Percentiles rank a stretch among this genome's conserved stretches.
phyloP scores from a whole-genome alignment of 352 stramenopile genomes.

The Pythium utonaiense region DNA sequence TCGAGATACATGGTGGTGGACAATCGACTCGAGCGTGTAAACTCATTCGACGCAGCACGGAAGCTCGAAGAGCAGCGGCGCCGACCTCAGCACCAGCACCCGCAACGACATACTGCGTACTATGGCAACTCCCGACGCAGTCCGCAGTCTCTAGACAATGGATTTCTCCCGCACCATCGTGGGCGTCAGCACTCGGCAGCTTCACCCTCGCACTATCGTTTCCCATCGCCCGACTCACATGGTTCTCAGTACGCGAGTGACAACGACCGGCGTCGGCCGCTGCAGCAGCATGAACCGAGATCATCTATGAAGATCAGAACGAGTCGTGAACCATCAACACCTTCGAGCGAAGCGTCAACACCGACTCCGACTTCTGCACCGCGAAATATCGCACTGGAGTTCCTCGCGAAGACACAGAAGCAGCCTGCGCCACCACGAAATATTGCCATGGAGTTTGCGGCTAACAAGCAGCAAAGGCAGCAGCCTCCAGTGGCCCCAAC shows the following conservation, averaged over 20 bases:
- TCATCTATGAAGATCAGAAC: neutral
- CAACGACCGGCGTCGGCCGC: conserved; percentile 1
- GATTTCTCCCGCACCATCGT: conserved; percentile 22
- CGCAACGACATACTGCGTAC: conserved; percentile 1
- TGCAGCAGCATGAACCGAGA: neutral
- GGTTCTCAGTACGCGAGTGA: conserved; percentile 6
- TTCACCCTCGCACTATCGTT: conserved; percentile 21
- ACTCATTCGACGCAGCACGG: conserved; percentile 20
- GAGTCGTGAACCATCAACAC: neutral
- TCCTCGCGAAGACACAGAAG: neutral
- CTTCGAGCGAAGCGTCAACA: neutral
- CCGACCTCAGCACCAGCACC: conserved; percentile 7
- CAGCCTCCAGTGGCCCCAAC: neutral
- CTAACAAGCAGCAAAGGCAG: neutral
- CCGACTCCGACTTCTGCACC: neutral
- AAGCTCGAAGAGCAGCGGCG: conserved; percentile 20
- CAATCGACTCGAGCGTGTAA: conserved; percentile 17
- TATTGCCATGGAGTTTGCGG: conserved; percentile 14
- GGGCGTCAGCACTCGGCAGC: conserved; percentile 16
- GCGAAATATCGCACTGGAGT: conserved; percentile 6
- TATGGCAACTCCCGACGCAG: conserved; percentile 13
- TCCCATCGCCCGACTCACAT: conserved; percentile 29
- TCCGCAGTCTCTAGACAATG: conserved; percentile 24
- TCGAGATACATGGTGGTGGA: conserved; percentile 20
- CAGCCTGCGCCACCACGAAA: conserved; percentile 11